phyloP scores from a whole-genome alignment of 306 rosid genomes.

The Cyamopsis tetragonoloba region DNA sequence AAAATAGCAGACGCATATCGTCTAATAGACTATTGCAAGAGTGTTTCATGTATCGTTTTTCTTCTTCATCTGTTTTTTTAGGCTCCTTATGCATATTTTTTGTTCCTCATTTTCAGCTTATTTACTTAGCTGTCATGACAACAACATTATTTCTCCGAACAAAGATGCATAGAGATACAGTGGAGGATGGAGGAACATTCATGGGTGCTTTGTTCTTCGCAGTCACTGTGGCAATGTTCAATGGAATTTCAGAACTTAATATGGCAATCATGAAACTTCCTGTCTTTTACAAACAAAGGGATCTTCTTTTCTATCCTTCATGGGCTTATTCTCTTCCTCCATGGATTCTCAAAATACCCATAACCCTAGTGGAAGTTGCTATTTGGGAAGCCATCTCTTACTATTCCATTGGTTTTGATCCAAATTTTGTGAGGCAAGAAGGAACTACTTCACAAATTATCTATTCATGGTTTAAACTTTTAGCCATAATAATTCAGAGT shows the following conservation, averaged over 20 bases:
- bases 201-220: conserved; percentile 86
- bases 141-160: conserved; percentile 72
- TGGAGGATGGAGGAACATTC: conserved; percentile 66
- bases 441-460: neutral
- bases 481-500: no score
- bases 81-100: neutral
- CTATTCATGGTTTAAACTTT: no score
- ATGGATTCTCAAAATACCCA: conserved; percentile 88
- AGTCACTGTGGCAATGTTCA: conserved; percentile 65
- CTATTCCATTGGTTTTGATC: conserved; percentile 75
- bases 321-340: conserved; percentile 86
- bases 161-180: conserved; percentile 53
- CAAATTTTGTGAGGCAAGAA: conserved; percentile 62
- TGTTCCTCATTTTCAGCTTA: conserved; percentile 46
- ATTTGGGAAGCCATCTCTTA: conserved; percentile 78
- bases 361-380: conserved; percentile 57
- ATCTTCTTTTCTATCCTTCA: conserved; percentile 78
- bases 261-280: conserved; percentile 88
- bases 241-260: conserved; percentile 78
- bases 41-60: neutral
- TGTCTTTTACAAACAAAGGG: conserved; percentile 85
- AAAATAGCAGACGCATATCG: no score
- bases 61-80: neutral
- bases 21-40: no score
- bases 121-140: conserved; percentile 54